Evolutionary conservation across 768 basidiomycete species (phyloP).

Genomic region (Candolleomyces eurysporus): DNA sequence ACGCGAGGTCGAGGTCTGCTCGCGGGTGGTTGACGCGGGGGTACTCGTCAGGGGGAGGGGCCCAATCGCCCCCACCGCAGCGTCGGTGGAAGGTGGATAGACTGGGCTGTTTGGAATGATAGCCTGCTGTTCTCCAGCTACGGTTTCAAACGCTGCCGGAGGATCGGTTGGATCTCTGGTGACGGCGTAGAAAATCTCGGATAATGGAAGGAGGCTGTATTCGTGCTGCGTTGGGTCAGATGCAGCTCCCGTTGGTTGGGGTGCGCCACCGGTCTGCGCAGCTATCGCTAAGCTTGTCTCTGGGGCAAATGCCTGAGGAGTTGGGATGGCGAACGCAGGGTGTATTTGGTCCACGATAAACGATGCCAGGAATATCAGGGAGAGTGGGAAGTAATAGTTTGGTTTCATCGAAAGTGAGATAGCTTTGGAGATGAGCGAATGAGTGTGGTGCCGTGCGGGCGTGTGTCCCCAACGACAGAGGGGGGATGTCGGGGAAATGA

Average conservation of each 20-base stretch:
- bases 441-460: not conserved
- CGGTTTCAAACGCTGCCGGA: not conserved
- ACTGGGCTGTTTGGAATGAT: not conserved
- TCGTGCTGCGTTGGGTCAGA: not conserved
- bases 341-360: not conserved
- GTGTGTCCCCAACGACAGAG: not conserved
- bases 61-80: not conserved
- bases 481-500: not conserved
- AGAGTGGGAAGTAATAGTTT: not conserved
- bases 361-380: not conserved
- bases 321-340: not conserved
- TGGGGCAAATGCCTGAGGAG: not conserved
- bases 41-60: too few relatives aligned
- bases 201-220: not conserved
- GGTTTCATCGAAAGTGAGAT: not conserved
- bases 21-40: too few relatives aligned
- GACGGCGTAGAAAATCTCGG: not conserved
- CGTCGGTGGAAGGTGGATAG: not conserved
- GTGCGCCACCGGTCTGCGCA: not conserved
- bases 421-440: not conserved
- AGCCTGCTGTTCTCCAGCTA: not conserved
- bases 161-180: not conserved
- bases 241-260: not conserved
- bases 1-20: too few relatives aligned
- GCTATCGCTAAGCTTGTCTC: not conserved